Evolutionary conservation across 768 basidiomycete species (phyloP), one percentile per base, ranked within the genome.

Genomic region (Calvatia gigantea): DNA sequence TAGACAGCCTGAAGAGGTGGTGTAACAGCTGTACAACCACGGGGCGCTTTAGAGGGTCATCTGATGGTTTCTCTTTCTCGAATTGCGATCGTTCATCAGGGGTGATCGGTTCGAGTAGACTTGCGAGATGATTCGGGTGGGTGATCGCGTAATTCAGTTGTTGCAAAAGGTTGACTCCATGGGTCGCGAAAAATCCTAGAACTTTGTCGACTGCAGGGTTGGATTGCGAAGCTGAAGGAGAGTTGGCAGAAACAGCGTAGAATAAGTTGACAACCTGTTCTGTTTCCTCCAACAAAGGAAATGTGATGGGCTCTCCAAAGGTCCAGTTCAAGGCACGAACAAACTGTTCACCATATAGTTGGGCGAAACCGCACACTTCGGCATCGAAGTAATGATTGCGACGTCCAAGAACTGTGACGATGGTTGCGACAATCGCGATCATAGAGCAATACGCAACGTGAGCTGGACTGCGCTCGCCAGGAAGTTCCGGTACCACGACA

Each of bases 121-220:
- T 86, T 1, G 87, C 84, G 11, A 97, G 79, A 62, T 94, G 87
- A 63, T 94, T 90, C 6, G 94, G 94, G 68, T 98, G 94, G 0
- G 91, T 87, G 44, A 96, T 77, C 0, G 91, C 89, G 60, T 94
- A 94, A 68, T 94, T 94, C 58, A 97, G 71, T 60, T 94, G 89
- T 64, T 94, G 92, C 1, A 97, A 75, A 23, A 96, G 81, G 29
- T 83, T 74, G 17, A 94, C 70, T 0, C 87, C 85, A 58, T 83
- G 83, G 0, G 75, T 75, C 2, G 85, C 82, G 67, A 91, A 94
- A 15, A 82, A 82, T 0, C 78, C 76, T 39, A 94, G 75, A 5
- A 92, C 81, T 61, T 82, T 84, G 50, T 78, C 78, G 15, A 85
- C 77, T 2, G 79, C 79, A 5, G 76, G 73, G 58, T 80, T 77